A percentile compares a stretch with the other conserved stretches of the same genome.
phyloP scores from a whole-genome alignment of 306 rosid species.

The Acacia melanoxylon region DNA sequence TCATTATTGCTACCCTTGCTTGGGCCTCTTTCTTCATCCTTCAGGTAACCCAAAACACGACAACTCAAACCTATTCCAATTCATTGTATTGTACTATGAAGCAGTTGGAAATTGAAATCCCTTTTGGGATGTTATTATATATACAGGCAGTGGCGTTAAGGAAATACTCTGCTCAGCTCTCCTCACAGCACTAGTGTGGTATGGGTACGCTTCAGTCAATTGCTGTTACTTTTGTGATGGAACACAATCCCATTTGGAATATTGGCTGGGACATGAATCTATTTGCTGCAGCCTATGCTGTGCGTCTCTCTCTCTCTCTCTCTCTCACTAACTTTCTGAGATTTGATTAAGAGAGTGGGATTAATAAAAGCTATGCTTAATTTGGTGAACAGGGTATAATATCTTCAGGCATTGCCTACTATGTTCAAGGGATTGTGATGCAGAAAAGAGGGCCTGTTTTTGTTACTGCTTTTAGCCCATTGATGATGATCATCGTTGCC shows the following conservation, averaged over 20 bases:
- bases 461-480: conserved; percentile 90
- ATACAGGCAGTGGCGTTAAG: conserved; percentile 67
- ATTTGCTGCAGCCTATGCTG: conserved; percentile 93
- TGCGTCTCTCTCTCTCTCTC: conserved; percentile 24
- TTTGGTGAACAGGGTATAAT: conserved; percentile 67
- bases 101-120: background rate
- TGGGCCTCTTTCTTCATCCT: conserved; percentile 97
- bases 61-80: background rate
- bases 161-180: conserved; percentile 79
- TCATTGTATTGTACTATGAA: background rate
- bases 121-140: background rate
- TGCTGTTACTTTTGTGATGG: conserved; percentile 71
- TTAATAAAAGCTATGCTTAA: background rate
- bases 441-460: conserved; percentile 91
- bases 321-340: background rate
- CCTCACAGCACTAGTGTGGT: conserved; percentile 84
- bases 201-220: conserved; percentile 85
- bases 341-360: background rate
- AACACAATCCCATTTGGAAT: conserved; percentile 68
- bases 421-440: conserved; percentile 91
- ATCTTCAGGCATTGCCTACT: conserved; percentile 62
- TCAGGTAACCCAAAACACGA: conserved; percentile 39
- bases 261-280: conserved; percentile 93
- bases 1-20: conserved; percentile 78
- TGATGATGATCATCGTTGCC: conserved; percentile 93